Conservation (phyloP, 1,284 basidiomycete species). For the Albatrellus sp. region DNA sequence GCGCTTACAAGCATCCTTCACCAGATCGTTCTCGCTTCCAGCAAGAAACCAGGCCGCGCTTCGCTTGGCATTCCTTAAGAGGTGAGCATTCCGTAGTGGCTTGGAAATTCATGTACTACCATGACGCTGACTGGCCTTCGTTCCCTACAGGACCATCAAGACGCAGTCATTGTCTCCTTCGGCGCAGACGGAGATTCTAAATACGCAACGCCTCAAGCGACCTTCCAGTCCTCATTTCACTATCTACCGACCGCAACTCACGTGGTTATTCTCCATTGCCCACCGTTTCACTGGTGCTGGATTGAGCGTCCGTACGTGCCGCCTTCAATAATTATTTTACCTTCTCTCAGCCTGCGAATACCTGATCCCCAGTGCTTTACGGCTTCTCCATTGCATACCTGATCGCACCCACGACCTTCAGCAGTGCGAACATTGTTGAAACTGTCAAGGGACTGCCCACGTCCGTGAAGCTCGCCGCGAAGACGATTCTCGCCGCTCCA, state of each 20-base stretch:
- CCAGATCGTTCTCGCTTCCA: constrained; percentile 13
- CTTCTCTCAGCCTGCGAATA: neutral
- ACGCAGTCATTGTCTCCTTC: constrained; percentile 52
- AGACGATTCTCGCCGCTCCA: constrained; percentile 68
- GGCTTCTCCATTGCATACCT: constrained; percentile 84
- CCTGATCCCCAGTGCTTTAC: constrained; percentile 60
- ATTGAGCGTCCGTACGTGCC: constrained; percentile 61
- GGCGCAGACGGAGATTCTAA: constrained; percentile 59
- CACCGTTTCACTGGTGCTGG: constrained; percentile 79
- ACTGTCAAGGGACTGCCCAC: constrained; percentile 59
- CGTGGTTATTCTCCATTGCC: constrained; percentile 77
- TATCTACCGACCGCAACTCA: constrained; percentile 94
- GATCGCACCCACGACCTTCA: constrained; percentile 67
- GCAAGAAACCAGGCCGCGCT: constrained; percentile 31
- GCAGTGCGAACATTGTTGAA: constrained; percentile 70
- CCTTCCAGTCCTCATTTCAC: constrained; percentile 90
- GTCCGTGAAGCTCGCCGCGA: constrained; percentile 63
- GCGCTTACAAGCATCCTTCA: constrained; percentile 8
- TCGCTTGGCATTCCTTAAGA: constrained; percentile 30
- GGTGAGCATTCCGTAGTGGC: constrained; percentile 23
- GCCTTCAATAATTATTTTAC: neutral
- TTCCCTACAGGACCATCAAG: constrained; percentile 29
- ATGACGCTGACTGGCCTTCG: neutral
- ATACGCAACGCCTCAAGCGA: constrained; percentile 75
- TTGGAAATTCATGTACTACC: neutral